Percentiles rank a stretch among this genome's conserved stretches.
Evolutionary conservation across 371 early-diverging fungal genomes (phyloP).

Genomic region (Encephalitozoon hellem): DNA sequence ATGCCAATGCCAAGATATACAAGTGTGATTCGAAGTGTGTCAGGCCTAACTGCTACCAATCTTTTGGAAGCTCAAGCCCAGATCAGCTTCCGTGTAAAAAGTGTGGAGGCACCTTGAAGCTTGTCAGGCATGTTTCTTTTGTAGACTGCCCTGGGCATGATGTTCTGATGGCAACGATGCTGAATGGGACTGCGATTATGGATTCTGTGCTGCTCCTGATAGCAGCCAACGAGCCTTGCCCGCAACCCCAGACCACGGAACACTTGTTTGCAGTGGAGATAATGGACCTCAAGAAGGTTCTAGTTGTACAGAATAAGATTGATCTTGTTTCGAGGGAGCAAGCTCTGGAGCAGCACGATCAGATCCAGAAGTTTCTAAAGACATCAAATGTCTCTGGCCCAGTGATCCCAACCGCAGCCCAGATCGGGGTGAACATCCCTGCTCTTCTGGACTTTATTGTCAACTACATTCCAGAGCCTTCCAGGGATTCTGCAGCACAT

Average conservation of each 20-base stretch:
- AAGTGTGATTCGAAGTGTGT: conserved; percentile 50
- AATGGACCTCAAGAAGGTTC: conserved; percentile 91
- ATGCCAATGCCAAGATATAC: conserved; percentile 94
- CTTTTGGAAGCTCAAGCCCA: conserved; percentile 55
- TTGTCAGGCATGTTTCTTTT: conserved; percentile 85
- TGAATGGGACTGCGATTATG: conserved; percentile 99
- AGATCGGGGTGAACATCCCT: conserved; percentile 95
- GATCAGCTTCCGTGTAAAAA: conserved; percentile 80
- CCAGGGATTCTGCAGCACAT: conserved; percentile 78
- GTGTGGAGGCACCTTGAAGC: conserved; percentile 66
- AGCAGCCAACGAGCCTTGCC: conserved; percentile 98
- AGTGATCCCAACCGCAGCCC: conserved; percentile 95
- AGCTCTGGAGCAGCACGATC: conserved; percentile 81
- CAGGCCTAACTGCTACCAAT: conserved; percentile 58
- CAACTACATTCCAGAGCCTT: conserved; percentile 88
- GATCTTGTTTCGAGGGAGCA: conserved; percentile 90
- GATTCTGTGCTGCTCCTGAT: conserved; percentile 96
- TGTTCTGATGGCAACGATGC: conserved; percentile 99
- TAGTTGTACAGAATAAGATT: conserved; percentile 98
- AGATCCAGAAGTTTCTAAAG: conserved; percentile 78
- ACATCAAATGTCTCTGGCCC: conserved; percentile 90
- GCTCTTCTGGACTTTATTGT: conserved; percentile 97
- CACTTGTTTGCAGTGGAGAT: conserved; percentile 99
- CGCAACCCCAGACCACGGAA: conserved; percentile 98
- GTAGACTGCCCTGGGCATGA: conserved; percentile 99